Evolutionary conservation across 805 yeast genomes (phyloP), one percentile per base, ranked within the genome.

Genomic region (Spencermartinsiella europaea): DNA sequence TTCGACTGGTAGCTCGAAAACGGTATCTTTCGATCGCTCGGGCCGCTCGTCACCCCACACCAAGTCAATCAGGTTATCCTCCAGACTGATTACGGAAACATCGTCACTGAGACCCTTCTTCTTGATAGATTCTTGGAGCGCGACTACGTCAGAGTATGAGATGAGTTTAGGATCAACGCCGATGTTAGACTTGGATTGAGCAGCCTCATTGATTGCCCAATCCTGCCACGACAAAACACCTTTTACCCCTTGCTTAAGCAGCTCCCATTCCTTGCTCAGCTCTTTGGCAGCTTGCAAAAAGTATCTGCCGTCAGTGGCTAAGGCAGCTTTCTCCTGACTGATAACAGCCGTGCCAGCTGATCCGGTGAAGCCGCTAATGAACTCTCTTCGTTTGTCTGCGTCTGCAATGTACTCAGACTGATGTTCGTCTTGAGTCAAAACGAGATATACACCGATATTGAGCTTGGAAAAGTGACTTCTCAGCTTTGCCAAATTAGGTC

Each of bases 291-390:
- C 98, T 67, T 93, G 99, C 49, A 86, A 71, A 64, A 88, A 93
- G 68, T 93, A 93, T 54, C 99, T 74, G 1, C 98, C 98, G 66
- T 93, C 99, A 0, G 99, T 93, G 5, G 95, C 80, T 42, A 93
- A 68, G 0, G 84, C 85, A 12, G 96, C 95, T 40, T 79, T 76
- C 45, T 73, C 72, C 38, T 70, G 62, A 3, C 95, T 81, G 16
- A 91, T 74, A n/a, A 93, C 75, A 1, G 96, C 97, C 19, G 87
- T 70, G 20, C 98, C 99, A 1, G 97, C 95, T 41, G 91, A 81
- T 0, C 98, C 99, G 10, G 91, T 83, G 67, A 91, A 91, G 0
- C 73, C 97, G 4, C 90, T 76, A 21, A 91, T 83, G 57, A 75
- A 91, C 45, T 79, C 83, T 47, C 97, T 73, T 56, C 96, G 77